Percentiles rank a stretch among this genome's conserved stretches.
Conservation (phyloP, 2,329 filamentous ascomycete genomes). For the Paraconiothyrium sp. region DNA sequence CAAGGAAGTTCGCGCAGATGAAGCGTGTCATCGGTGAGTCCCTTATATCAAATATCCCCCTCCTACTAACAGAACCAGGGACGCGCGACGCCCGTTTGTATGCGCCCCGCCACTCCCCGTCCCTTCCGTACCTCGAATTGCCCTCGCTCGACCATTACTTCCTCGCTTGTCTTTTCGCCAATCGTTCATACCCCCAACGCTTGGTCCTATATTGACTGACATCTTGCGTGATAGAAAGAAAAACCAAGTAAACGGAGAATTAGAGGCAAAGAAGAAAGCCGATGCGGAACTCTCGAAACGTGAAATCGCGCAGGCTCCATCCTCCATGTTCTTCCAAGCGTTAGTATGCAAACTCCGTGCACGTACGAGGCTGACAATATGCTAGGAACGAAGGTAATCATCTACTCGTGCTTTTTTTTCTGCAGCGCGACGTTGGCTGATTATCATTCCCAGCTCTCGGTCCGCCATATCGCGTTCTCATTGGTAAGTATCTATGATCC, state of each 20-base stretch:
- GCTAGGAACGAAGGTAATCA: not conserved
- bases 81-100: constrained; percentile 78
- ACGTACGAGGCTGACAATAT: not conserved
- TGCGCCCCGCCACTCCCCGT: constrained; percentile 28
- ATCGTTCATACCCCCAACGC: not conserved
- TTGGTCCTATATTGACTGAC: constrained; percentile 20
- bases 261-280: constrained; percentile 66
- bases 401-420: too few relatives aligned
- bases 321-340: constrained; percentile 57
- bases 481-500: not conserved
- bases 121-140: not conserved
- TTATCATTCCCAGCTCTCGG: not conserved
- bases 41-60: not conserved
- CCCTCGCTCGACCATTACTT: not conserved
- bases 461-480: constrained; percentile 74
- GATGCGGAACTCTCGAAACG: constrained; percentile 72
- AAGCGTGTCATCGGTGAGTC: constrained; percentile 78
- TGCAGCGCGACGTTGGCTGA: too few relatives aligned
- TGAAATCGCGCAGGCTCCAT: constrained; percentile 82
- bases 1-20: constrained; percentile 85
- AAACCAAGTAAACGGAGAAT: constrained; percentile 74
- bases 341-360: not conserved
- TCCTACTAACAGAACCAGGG: constrained; percentile 30
- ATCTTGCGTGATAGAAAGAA: constrained; percentile 63
- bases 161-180: not conserved